Base-by-base conservation (phyloP, 257 asterid species). In the Nicotiana attenuata region DNA sequence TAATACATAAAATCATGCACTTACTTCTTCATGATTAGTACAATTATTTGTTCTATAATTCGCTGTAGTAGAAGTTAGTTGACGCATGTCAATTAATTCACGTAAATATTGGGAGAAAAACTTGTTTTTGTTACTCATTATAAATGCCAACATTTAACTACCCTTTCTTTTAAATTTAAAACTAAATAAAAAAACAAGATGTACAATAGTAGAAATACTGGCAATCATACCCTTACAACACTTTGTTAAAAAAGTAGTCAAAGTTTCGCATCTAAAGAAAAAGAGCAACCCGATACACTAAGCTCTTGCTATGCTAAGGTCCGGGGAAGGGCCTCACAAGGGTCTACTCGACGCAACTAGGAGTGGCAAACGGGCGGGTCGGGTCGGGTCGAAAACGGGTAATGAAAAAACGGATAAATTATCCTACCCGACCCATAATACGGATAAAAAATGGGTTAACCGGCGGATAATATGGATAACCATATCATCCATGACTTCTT, bases 121-220 rank as follows among this genome's bases (percentile, higher is more conserved):
- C 61, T 3, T 64, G 68, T 14, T 78, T 28, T 17, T 20, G 16
- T 57, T 2, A 78, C 33, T 38, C 35, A 41, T 10, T 63, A 45
- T 80, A 45, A 80, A 80, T 80, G 75, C 82, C 63, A 80, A 80
- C 82, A 61, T 80, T 80, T 64, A 78, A 66, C 82, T 60, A 50
- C 47, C 38, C 31, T 10, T 33, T 35, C 16, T 19, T 57, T 20
- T 20, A 35, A 78, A n/a, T 29, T 20, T 60, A 60, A 77, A 20
- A 10, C 31, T 19, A 68, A 38, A 38, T 4, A n/a, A 38, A 38
- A 71, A 24, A 26, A n/a, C 2, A 9, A 35, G 64, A 14, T 5
- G 19, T 14, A 3, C 5, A 52, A 14, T 41, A 45, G n/a, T 22
- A 73, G 22, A 47, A 47, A 3, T 57, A 73, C 31, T 14, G 61